Evolutionary conservation across 345 rosid genomes (phyloP), one percentile per base, ranked within the genome.

Genomic region (Ceriops tagal): DNA sequence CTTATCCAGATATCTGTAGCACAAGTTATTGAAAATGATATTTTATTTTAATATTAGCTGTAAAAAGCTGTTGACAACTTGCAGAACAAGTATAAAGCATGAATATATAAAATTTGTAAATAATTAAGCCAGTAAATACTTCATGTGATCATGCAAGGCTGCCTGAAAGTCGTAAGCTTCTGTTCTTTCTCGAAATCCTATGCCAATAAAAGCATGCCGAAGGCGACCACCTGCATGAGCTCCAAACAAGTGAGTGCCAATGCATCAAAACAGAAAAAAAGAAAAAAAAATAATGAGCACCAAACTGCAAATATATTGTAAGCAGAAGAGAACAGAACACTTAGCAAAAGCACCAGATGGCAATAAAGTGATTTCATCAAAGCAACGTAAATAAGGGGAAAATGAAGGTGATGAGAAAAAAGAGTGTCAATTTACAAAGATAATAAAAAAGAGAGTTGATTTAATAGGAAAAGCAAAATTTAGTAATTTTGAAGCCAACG

Each of bases 131-230:
- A 60, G 59, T 61, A 28, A 39, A 63, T 92, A 96, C 99, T 92
- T 92, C 87, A 92, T 81, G 65, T 96, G 99, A 79, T 96, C 99
- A 75, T 96, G 98, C 65, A 96, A 74, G 53, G 97, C 99, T 28
- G 97, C 98, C 80, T 96, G 99, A 77, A 96, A 92, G 79, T 96
- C 98, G 72, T 96, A 96, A 22, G 99, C 99, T 79, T 96, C 87
- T 35, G 96, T 88, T 82, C 99, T 92, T 83, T 96, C 99, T 58
- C 99, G 87, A 80, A 96, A 96, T 70, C 99, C 99, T 20, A 96
- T 56, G 69, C 99, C 99, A 67, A 96, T 80, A 80, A 96, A 96
- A 71, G 99, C 99, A 83, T 92, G 98, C 56, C 98, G 84, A 70
- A 77, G 82, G 67, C 98, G 92, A 75, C 99, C 98, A 78, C 76